Percentiles rank a stretch among this genome's conserved stretches.
These are phyloP conservation scores for Candida saitoana DNA, from an alignment of 805 yeast species.

Conservation along the genomic window DNA sequence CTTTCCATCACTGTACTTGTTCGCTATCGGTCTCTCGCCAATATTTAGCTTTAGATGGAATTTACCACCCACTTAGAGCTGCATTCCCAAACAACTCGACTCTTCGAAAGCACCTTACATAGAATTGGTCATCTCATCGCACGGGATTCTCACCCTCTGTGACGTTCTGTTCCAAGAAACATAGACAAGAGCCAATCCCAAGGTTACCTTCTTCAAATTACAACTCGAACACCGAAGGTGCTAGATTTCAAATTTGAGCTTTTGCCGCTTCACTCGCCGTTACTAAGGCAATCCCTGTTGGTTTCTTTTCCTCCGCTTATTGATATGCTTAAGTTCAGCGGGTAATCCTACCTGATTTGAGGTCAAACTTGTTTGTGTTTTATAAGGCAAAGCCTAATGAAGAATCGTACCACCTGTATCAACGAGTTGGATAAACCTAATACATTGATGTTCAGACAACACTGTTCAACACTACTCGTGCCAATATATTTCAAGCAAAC, in stretches of 20 bases:
- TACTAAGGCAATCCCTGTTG: slow-evolving; percentile 44
- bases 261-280: slow-evolving; percentile 37
- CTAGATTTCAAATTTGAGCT: slow-evolving; percentile 43
- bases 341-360: slow-evolving; percentile 35
- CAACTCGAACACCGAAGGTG: slow-evolving; percentile 35
- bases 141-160: slow-evolving; percentile 43
- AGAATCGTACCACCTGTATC: slow-evolving; percentile 6
- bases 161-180: slow-evolving; percentile 22
- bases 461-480: slow-evolving; percentile 13
- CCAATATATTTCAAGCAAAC: slow-evolving; percentile 26
- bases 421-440: slow-evolving; percentile 14
- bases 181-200: slow-evolving; percentile 28
- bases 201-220: slow-evolving; percentile 35
- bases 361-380: slow-evolving; percentile 27
- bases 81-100: slow-evolving; percentile 41
- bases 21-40: slow-evolving; percentile 47
- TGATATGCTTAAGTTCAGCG: slow-evolving; percentile 45
- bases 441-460: slow-evolving; percentile 9
- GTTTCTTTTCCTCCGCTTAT: slow-evolving; percentile 45
- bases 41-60: slow-evolving; percentile 41
- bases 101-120: slow-evolving; percentile 26
- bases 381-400: slow-evolving; percentile 13
- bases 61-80: slow-evolving; percentile 37
- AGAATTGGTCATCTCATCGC: slow-evolving; percentile 23
- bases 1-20: slow-evolving; percentile 46